Base-by-base conservation (phyloP, 2,329 filamentous ascomycete species). In the Fusarium burgessii region DNA sequence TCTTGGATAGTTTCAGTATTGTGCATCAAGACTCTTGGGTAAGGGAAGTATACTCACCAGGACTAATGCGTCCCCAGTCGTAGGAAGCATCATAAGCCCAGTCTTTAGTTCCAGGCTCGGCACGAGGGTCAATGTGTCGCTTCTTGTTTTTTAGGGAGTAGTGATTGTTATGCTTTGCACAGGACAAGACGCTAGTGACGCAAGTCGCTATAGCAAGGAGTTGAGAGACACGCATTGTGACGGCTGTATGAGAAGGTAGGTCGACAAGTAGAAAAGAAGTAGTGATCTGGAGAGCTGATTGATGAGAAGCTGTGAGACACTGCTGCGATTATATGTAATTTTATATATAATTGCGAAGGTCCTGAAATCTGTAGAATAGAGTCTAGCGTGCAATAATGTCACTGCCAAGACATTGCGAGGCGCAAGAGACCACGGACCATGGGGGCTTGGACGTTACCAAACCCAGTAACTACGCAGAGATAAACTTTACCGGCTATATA, bases 41-140 rank as follows among this genome's bases (percentile, higher is more conserved):
- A 23, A 8, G 7, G 11, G 7, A 17, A 7, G 7, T 15, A 3
- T 12, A 7, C 32, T 1, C 13, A 74, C 71, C 58, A 27, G 71
- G 68, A 0, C 59, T 66, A 27, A 74, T 35, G 2, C 68, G 68
- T 4, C 71, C 71, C 71, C 71, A 74, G 20, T 73, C 58, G 38
- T 64, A 73, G 1, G 71, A 72, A 0, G 59, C 59, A 3, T 73
- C 68, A n/a, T 74, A 73, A 2, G 68, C 68, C 71, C 71, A 73
- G 10, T 74, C 64, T 0, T 46, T 62, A 2, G 35, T 4, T 0
- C 40, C 59, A 6, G 46, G 55, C 1, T 63, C 51, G 7, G 68
- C 68, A 0, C 68, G 68, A 8, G 68, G 68, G 3, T 52, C 61
- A 43, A 71, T 68, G 15, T 41, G 32, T 40, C 68, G 58, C 41